A percentile compares a stretch with the other conserved stretches of the same genome.
Conservation (phyloP, 352 stramenopile genomes). For the Elongisporangium senticosum region DNA sequence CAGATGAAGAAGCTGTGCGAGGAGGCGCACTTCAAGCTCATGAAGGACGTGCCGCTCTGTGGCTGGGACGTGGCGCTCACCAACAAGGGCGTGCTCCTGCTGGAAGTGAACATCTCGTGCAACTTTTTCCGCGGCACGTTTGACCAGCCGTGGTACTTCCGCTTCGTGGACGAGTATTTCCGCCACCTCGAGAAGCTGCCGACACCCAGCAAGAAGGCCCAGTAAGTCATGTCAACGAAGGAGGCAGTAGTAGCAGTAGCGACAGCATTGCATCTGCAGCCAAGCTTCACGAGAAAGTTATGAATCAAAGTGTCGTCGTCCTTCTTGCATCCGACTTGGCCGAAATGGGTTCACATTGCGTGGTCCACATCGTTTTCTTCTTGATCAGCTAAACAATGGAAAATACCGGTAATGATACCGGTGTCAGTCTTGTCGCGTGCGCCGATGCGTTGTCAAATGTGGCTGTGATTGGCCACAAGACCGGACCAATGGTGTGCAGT, state of each 20-base stretch:
- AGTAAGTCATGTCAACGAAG: constrained; percentile 13
- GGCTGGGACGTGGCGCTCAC: constrained; percentile 93
- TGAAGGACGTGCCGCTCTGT: constrained; percentile 89
- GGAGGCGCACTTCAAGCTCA: constrained; percentile 87
- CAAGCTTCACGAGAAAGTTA: no score
- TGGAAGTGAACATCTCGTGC: constrained; percentile 92
- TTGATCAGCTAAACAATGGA: no score
- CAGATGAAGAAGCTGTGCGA: constrained; percentile 79
- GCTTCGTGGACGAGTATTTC: constrained; percentile 86
- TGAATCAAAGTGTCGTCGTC: not conserved
- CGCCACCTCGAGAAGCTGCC: constrained; percentile 57
- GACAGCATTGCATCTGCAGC: no score
- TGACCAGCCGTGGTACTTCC: constrained; percentile 84
- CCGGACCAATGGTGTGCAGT: no score
- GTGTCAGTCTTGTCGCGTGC: no score
- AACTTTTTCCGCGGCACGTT: constrained; percentile 94
- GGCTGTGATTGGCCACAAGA: no score
- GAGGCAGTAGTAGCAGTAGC: not conserved
- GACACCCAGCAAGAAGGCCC: constrained; percentile 38
- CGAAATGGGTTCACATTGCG: not conserved
- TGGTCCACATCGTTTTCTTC: not conserved
- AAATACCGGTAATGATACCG: no score
- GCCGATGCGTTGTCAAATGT: no score
- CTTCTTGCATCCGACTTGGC: not conserved
- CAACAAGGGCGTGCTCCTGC: constrained; percentile 81